These are phyloP conservation scores for Pythium folliculosum DNA, from an alignment of 352 stramenopile species.

Conservation along the genomic window DNA sequence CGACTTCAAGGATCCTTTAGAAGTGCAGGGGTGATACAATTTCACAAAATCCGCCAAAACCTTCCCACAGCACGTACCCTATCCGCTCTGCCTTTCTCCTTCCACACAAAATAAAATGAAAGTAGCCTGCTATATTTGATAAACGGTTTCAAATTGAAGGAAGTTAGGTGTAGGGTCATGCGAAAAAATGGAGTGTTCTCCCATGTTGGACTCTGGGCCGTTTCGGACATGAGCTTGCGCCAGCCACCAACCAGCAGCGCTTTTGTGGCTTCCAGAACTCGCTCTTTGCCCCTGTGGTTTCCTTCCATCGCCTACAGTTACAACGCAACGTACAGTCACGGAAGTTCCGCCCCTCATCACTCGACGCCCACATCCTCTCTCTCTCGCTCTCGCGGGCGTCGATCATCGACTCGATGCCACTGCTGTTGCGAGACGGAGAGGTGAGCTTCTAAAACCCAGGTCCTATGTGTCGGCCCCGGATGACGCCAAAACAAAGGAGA, in stretches of 20 bases:
- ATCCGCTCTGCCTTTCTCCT: background rate
- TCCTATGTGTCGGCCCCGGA: too few relatives aligned
- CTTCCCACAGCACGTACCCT: background rate
- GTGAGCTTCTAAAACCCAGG: too few relatives aligned
- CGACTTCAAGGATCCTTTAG: background rate
- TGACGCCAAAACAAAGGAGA: too few relatives aligned
- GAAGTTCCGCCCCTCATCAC: background rate
- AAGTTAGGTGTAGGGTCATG: background rate
- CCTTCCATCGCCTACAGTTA: background rate
- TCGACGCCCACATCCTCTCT: background rate
- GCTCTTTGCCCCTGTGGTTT: background rate
- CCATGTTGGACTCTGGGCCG: background rate
- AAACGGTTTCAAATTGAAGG: background rate
- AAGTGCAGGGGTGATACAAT: background rate
- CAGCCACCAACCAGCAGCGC: background rate
- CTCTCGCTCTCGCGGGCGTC: too few relatives aligned
- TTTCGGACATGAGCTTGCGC: too few relatives aligned
- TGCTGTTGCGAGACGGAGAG: background rate
- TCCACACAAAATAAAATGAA: background rate
- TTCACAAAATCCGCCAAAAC: conserved; percentile 6
- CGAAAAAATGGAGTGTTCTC: background rate
- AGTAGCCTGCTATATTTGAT: background rate
- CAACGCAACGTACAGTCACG: background rate
- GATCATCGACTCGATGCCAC: too few relatives aligned
- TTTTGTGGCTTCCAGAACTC: background rate